Evolutionary conservation across 1,139 yeast species (phyloP), one percentile per base, ranked within the genome.

Genomic region (Geotrichum europaeum): DNA sequence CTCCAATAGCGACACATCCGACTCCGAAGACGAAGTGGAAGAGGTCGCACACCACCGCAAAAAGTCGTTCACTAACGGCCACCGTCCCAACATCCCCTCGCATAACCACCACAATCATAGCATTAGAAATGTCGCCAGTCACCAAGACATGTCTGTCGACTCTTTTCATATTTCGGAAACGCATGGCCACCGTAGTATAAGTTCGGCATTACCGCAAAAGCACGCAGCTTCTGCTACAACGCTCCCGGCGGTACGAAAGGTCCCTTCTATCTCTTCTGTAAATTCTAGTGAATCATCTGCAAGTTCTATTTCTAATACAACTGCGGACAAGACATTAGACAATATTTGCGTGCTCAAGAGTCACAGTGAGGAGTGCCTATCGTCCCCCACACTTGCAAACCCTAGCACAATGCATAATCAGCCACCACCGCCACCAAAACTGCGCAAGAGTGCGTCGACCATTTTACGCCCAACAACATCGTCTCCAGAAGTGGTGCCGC

Each of bases 391-490:
- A n/a, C 30, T 13, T 34, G 24, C 32, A 13, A 4, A 34, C 6
- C 15, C 34, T 18, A 51, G n/a, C 20, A 18, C 50, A 13, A n/a
- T 30, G 18, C 24, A 40, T 1, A 47, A 49, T 25, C 43, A 28
- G 40, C 60, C 54, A 9, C 56, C 56, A 5, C 56, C 60, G 4
- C 54, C 57, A 24, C 60, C 60, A 15, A 58, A 49, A 25, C 57
- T 61, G 13, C 55, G 63, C 18, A 61, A 58, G 50, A 56, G 60
- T 25, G 61, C 51, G 5, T 61, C 61, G n/a, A 56, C 59, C 9
- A 60, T 55, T n/a, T 47, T 61, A 24, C 53, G 58, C 6, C 54
- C 56, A 12, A 32, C 56, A 18, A 34, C 36, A 20, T 36, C 28
- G 7, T 18, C 25, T 3, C 49, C 36, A 47, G 55, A 57, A 13